phyloP scores from a whole-genome alignment of 805 yeast species.

The Jamesozyma rosinii region DNA sequence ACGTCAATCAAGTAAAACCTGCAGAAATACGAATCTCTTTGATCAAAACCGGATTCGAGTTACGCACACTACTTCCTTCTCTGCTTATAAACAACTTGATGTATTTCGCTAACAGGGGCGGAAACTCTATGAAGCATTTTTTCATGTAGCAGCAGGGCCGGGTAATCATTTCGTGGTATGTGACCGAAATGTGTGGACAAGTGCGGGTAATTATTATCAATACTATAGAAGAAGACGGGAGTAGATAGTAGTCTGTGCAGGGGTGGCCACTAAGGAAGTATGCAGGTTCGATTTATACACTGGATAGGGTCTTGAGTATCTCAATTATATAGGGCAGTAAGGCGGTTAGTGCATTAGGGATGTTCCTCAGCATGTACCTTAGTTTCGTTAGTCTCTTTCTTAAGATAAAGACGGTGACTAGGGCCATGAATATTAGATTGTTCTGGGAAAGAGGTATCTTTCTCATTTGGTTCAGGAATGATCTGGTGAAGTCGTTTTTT shows the following conservation, averaged over 20 bases:
- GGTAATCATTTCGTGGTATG: not conserved
- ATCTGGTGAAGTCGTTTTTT: too few relatives aligned
- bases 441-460: not conserved
- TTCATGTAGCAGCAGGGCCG: not conserved
- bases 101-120: not conserved
- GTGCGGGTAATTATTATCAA: too few relatives aligned
- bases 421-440: not conserved
- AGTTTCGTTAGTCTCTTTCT: constrained; percentile 1
- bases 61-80: not conserved
- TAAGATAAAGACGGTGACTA: constrained; percentile 1
- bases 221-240: too few relatives aligned
- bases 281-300: too few relatives aligned
- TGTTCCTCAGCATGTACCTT: not conserved
- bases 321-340: constrained; percentile 3
- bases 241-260: too few relatives aligned
- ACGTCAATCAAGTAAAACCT: not conserved
- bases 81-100: not conserved
- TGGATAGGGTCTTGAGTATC: constrained; percentile 3
- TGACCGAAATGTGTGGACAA: too few relatives aligned
- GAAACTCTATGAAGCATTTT: not conserved
- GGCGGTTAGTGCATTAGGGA: not conserved
- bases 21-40: not conserved
- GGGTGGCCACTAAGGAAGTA: too few relatives aligned
- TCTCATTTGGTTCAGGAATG: not conserved
- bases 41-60: too few relatives aligned